Conservation (phyloP, 305 asterid genomes). For the Solanum hybrid region DNA sequence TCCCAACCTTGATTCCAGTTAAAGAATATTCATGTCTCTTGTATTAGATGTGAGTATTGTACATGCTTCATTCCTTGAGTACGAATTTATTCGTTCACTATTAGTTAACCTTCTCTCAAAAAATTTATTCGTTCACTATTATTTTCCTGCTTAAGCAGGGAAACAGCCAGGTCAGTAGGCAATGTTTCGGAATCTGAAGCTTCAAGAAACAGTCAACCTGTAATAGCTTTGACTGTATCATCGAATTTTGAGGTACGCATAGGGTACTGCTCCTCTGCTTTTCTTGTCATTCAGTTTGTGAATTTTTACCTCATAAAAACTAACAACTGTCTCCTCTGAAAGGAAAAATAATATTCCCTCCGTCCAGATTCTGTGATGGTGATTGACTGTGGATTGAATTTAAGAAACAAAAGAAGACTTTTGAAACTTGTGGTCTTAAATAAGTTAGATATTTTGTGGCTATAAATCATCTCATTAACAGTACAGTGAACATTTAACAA, state of each 20-base stretch:
- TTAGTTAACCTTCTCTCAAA: too few species aligned
- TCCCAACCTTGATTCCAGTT: neutral
- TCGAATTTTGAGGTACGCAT: constrained; percentile 87
- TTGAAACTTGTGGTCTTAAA: neutral
- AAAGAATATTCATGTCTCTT: neutral
- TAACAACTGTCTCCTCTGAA: neutral
- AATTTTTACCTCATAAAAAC: neutral
- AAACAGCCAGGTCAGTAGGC: constrained; percentile 50
- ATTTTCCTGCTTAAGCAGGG: constrained; percentile 34
- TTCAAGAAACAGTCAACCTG: constrained; percentile 40
- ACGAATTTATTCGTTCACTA: neutral
- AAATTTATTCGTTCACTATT: neutral
- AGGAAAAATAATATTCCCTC: neutral
- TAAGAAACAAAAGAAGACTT: neutral
- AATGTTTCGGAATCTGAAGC: constrained; percentile 56
- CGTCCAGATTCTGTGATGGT: neutral
- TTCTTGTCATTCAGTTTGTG: neutral
- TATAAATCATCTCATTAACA: neutral
- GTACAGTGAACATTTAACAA: neutral
- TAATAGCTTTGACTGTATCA: constrained; percentile 70
- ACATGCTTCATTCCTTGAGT: neutral
- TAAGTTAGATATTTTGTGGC: neutral
- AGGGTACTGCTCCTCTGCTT: neutral
- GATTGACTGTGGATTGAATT: neutral
- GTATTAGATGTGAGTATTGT: neutral